phyloP scores from a whole-genome alignment of 768 basidiomycete species.

The Suillus discolor region DNA sequence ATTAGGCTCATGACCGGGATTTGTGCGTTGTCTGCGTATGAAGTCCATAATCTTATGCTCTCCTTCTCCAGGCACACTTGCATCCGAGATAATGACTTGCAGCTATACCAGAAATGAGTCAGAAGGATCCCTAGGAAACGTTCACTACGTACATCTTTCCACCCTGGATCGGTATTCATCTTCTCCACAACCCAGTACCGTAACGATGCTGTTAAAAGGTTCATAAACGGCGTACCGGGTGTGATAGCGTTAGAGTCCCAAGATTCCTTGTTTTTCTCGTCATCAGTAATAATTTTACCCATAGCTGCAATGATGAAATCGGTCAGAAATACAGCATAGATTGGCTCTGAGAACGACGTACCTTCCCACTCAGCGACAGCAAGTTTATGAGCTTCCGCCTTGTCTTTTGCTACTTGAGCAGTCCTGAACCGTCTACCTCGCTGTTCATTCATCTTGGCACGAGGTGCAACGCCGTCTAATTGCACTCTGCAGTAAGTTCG shows the following conservation, averaged over 20 bases:
- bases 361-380: conserved; percentile 87
- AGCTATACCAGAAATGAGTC: conserved; percentile 49
- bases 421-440: conserved; percentile 95
- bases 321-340: neutral
- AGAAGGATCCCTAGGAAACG: neutral
- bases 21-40: conserved; percentile 86
- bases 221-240: conserved; percentile 99
- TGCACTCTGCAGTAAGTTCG: conserved; percentile 6
- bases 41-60: conserved; percentile 99
- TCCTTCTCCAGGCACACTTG: conserved; percentile 96
- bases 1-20: conserved; percentile 92
- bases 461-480: conserved; percentile 92
- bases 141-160: conserved; percentile 76
- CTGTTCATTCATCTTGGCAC: conserved; percentile 99
- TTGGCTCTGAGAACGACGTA: conserved; percentile 31
- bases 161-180: conserved; percentile 93
- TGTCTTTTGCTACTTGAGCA: conserved; percentile 92
- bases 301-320: conserved; percentile 58
- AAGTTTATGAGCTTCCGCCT: conserved; percentile 84
- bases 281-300: conserved; percentile 84
- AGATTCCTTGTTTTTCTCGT: conserved; percentile 78
- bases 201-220: conserved; percentile 81
- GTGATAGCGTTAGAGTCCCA: conserved; percentile 99
- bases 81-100: conserved; percentile 96
- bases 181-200: conserved; percentile 97